Conservation (phyloP, 345 rosid species). For the Camelina neglecta region DNA sequence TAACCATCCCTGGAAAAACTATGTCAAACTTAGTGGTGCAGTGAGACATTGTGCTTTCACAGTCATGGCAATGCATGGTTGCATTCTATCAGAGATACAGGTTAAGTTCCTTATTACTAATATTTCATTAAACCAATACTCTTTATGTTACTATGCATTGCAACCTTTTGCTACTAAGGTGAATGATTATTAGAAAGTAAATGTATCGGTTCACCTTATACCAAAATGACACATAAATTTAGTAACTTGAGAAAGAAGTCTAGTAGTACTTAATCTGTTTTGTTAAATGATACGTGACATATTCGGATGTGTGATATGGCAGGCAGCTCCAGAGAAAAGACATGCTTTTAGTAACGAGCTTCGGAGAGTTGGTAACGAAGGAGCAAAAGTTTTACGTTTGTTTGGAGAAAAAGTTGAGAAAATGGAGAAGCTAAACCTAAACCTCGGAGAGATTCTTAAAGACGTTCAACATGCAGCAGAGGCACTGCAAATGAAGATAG, state of each 20-base stretch:
- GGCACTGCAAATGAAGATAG: slow-evolving; percentile 64
- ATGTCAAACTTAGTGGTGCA: slow-evolving; percentile 74
- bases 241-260: too few species aligned
- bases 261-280: too few species aligned
- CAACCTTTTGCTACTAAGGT: background rate
- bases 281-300: too few species aligned
- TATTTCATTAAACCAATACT: background rate
- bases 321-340: slow-evolving; percentile 81
- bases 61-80: slow-evolving; percentile 92
- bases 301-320: background rate
- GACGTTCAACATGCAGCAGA: slow-evolving; percentile 70
- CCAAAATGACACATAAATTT: too few species aligned
- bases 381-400: slow-evolving; percentile 52
- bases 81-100: slow-evolving; percentile 83
- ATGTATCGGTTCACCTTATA: too few species aligned
- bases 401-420: slow-evolving; percentile 51
- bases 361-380: slow-evolving; percentile 51
- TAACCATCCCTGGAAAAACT: slow-evolving; percentile 73
- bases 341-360: slow-evolving; percentile 52
- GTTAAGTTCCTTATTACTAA: slow-evolving; percentile 37
- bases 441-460: slow-evolving; percentile 54
- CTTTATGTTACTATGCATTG: background rate
- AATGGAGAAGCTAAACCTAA: slow-evolving; percentile 53
- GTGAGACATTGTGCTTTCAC: slow-evolving; percentile 81
- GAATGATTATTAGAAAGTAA: too few species aligned